Conservation (phyloP, 306 rosid genomes). For the peach (Prunus persica) region DNA sequence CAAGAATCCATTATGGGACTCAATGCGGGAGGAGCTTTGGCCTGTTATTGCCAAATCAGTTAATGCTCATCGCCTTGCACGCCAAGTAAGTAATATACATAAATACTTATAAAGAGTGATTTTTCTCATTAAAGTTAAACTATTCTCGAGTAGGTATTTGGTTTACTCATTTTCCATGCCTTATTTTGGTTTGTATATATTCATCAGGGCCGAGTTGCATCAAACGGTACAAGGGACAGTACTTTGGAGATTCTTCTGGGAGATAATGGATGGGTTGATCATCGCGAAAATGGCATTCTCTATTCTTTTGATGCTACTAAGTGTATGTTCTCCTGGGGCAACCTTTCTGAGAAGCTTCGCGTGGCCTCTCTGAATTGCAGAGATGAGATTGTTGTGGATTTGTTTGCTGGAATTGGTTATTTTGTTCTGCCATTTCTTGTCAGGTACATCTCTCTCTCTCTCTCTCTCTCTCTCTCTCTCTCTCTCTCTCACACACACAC, state of each 20-base stretch:
- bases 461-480: background rate
- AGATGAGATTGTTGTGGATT: slow-evolving; percentile 74
- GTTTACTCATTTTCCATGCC: slow-evolving; percentile 8
- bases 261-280: slow-evolving; percentile 91
- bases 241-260: slow-evolving; percentile 82
- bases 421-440: slow-evolving; percentile 93
- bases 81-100: slow-evolving; percentile 54
- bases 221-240: slow-evolving; percentile 90
- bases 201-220: slow-evolving; percentile 74
- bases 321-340: slow-evolving; percentile 99
- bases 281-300: slow-evolving; percentile 79
- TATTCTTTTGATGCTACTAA: slow-evolving; percentile 83
- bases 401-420: slow-evolving; percentile 94
- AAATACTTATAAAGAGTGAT: slow-evolving; percentile 1
- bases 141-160: slow-evolving; percentile 3
- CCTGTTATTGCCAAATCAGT: slow-evolving; percentile 66
- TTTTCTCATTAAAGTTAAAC: slow-evolving; percentile 9
- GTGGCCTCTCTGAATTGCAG: slow-evolving; percentile 67
- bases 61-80: slow-evolving; percentile 72
- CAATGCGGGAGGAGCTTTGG: slow-evolving; percentile 75
- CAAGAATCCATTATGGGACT: slow-evolving; percentile 67
- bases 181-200: background rate
- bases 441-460: slow-evolving; percentile 41
- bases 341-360: slow-evolving; percentile 88
- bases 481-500: too few relatives aligned